A percentile compares a stretch with the other conserved stretches of the same genome.
phyloP scores from a whole-genome alignment of 257 asterid species.

The Echium plantagineum region DNA sequence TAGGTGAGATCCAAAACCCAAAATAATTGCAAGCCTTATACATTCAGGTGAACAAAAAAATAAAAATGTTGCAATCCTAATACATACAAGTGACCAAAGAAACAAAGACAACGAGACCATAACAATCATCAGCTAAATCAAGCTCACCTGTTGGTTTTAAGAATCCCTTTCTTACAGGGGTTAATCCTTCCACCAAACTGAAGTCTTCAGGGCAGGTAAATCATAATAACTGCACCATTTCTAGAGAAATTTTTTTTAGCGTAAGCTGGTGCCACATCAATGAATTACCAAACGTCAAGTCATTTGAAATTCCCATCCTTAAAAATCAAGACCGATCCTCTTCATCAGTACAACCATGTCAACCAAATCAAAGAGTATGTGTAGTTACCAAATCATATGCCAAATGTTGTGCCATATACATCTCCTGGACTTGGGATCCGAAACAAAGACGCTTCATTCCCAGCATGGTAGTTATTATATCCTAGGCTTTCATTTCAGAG shows the following conservation, averaged over 20 bases:
- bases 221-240: constrained; percentile 1
- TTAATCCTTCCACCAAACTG: constrained; percentile 55
- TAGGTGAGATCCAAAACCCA: no score
- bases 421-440: constrained; percentile 61
- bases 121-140: background rate
- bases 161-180: constrained; percentile 46
- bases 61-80: no score
- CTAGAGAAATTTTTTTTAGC: constrained; percentile 2
- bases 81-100: background rate
- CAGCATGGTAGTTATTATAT: no score
- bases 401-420: constrained; percentile 57
- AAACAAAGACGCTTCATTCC: constrained; percentile 61
- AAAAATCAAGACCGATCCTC: background rate
- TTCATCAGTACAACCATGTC: constrained; percentile 1
- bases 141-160: constrained; percentile 40
- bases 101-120: background rate
- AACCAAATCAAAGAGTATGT: constrained; percentile 14
- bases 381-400: constrained; percentile 33
- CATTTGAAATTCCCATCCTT: constrained; percentile 6
- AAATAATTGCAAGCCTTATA: no score
- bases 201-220: constrained; percentile 30
- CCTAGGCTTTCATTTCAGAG: constrained; percentile 61
- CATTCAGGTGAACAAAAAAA: no score
- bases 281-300: background rate
- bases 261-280: constrained; percentile 8